phyloP scores from a whole-genome alignment of 2,329 filamentous ascomycete species.

The Nemania sp. region DNA sequence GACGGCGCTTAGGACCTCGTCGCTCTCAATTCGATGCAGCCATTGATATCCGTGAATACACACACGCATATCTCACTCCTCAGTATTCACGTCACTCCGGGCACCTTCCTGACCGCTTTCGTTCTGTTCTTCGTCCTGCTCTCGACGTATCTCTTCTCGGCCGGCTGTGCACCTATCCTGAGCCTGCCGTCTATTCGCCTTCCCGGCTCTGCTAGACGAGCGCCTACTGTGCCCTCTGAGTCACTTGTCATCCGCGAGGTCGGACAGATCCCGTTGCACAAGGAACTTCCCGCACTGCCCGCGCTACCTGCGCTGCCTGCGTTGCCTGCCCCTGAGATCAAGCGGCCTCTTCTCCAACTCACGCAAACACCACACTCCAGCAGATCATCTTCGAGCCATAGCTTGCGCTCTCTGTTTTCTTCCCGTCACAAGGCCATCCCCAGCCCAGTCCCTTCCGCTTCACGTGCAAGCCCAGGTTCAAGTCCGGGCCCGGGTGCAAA shows the following conservation, averaged over 20 bases:
- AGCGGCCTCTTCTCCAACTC: slow-evolving; percentile 33
- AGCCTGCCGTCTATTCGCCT: slow-evolving; percentile 39
- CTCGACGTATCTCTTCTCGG: slow-evolving; percentile 50
- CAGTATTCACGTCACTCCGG: slow-evolving; percentile 61
- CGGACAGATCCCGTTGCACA: slow-evolving; percentile 17
- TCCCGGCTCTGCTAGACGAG: slow-evolving; percentile 12
- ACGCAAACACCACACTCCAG: slow-evolving; percentile 31
- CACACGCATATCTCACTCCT: slow-evolving; percentile 65
- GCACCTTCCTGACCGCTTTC: slow-evolving; percentile 58
- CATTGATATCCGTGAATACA: slow-evolving; percentile 63
- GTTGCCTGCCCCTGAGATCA: slow-evolving; percentile 31
- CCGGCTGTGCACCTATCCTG: slow-evolving; percentile 42
- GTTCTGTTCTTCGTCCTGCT: slow-evolving; percentile 55
- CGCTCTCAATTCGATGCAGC: slow-evolving; percentile 52
- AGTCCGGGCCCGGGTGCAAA: slow-evolving; percentile 5
- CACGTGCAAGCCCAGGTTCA: slow-evolving; percentile 6
- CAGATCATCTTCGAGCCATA: slow-evolving; percentile 29
- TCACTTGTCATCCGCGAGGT: slow-evolving; percentile 19
- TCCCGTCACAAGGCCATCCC: slow-evolving; percentile 31
- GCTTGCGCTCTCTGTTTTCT: slow-evolving; percentile 38
- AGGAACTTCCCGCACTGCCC: slow-evolving; percentile 31
- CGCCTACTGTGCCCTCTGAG: slow-evolving; percentile 4
- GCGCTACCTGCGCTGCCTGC: too few relatives aligned
- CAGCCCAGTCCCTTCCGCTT: slow-evolving; percentile 5
- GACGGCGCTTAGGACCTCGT: slow-evolving; percentile 14